Percentiles rank a stretch among this genome's conserved stretches.
Conservation (phyloP, 129 eudicot genomes). For the Flaveria linearis region DNA sequence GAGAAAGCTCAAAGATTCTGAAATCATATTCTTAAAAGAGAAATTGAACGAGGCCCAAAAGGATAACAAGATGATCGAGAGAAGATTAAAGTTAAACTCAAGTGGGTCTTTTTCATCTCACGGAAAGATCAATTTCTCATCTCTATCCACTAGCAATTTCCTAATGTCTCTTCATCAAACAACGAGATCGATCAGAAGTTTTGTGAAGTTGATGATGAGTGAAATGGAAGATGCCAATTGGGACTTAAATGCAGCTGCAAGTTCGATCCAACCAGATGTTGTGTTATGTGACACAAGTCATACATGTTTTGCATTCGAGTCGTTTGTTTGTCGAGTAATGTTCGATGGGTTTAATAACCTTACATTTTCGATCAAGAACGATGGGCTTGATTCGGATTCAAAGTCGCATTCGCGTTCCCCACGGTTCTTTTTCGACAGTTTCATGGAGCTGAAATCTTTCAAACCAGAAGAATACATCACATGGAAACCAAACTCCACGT, state of each 20-base stretch:
- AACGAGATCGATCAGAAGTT: conserved; percentile 51
- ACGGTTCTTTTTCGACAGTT: conserved; percentile 50
- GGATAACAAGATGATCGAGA: conserved; percentile 63
- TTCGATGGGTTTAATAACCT: conserved; percentile 67
- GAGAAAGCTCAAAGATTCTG: conserved; percentile 68
- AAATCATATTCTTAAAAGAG: conserved; percentile 68
- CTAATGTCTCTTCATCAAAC: conserved; percentile 44
- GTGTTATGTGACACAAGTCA: conserved; percentile 42
- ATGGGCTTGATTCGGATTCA: neutral
- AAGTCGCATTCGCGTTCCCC: neutral
- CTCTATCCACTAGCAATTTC: conserved; percentile 51
- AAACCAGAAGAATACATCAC: conserved; percentile 59
- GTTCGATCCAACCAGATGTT: conserved; percentile 62
- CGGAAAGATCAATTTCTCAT: conserved; percentile 38
- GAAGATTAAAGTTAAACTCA: conserved; percentile 47
- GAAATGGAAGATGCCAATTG: conserved; percentile 82
- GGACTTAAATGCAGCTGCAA: conserved; percentile 72
- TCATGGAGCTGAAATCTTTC: conserved; percentile 49
- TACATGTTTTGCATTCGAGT: conserved; percentile 68
- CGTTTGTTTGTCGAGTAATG: conserved; percentile 68
- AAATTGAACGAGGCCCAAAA: conserved; percentile 51
- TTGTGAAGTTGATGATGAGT: conserved; percentile 50
- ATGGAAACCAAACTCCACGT: conserved; percentile 68
- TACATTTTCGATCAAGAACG: conserved; percentile 42
- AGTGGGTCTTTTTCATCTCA: conserved; percentile 50